Conservation (phyloP, 2,329 filamentous ascomycete genomes). For the Aspergillus ruber region DNA sequence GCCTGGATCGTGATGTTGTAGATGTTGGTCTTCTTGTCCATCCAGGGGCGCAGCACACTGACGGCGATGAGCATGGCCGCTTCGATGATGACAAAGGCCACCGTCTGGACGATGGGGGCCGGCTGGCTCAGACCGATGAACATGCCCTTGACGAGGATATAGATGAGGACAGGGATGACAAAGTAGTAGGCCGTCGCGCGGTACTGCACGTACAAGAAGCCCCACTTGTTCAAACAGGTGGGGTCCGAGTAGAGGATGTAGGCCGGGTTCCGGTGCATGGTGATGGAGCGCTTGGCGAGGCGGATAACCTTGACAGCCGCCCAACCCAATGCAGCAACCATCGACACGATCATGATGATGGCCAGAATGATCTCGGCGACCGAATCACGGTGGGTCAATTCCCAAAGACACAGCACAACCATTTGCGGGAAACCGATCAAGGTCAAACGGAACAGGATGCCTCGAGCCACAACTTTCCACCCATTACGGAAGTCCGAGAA, state of each 20-base stretch:
- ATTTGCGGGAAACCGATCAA: constrained; percentile 90
- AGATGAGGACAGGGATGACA: constrained; percentile 70
- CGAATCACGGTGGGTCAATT: constrained; percentile 81
- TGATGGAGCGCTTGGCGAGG: constrained; percentile 79
- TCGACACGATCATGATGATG: constrained; percentile 79
- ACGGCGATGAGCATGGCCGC: constrained; percentile 68
- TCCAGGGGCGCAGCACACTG: constrained; percentile 82
- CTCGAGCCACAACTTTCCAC: constrained; percentile 88
- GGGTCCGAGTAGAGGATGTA: constrained; percentile 97
- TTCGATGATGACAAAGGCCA: constrained; percentile 79
- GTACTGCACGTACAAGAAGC: constrained; percentile 95
- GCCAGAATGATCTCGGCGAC: constrained; percentile 79
- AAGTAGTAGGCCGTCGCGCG: constrained; percentile 94
- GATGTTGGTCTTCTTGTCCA: constrained; percentile 97
- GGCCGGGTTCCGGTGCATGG: constrained; percentile 91
- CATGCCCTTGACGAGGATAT: constrained; percentile 80
- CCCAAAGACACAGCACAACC: constrained; percentile 85
- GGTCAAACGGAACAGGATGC: constrained; percentile 83
- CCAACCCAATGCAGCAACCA: constrained; percentile 72
- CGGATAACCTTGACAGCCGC: constrained; percentile 83
- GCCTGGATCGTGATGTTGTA: constrained; percentile 91
- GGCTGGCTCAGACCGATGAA: constrained; percentile 78
- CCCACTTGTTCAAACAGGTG: constrained; percentile 93
- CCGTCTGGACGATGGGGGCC: constrained; percentile 65
- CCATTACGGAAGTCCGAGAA: constrained; percentile 92